Conservation (phyloP, 2,329 filamentous ascomycete species). For the Xylaria sp. region DNA sequence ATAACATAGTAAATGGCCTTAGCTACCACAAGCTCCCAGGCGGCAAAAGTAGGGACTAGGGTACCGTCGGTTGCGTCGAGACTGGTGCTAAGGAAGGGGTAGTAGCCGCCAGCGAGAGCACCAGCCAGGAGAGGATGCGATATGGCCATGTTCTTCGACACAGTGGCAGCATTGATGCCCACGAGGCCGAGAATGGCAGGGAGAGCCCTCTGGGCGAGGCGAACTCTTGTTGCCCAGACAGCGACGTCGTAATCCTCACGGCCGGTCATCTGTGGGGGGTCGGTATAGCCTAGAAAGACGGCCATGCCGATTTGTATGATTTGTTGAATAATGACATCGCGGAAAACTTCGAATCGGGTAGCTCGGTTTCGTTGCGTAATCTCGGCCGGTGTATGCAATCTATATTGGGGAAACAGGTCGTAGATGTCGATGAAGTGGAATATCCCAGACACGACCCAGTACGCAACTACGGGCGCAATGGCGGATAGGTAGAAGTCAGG, state of each 20-base stretch:
- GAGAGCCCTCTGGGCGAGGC: conserved; percentile 81
- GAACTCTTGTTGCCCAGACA: conserved; percentile 86
- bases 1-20: conserved; percentile 82
- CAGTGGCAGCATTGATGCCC: conserved; percentile 78
- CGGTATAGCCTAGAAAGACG: conserved; percentile 73
- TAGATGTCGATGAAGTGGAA: conserved; percentile 90
- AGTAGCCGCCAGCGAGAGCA: conserved; percentile 81
- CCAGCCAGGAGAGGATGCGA: conserved; percentile 80
- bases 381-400: conserved; percentile 94
- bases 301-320: conserved; percentile 84
- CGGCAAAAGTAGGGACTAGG: conserved; percentile 77
- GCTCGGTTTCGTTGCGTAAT: conserved; percentile 89
- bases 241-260: conserved; percentile 88
- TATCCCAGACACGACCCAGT: conserved; percentile 86
- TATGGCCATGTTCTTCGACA: conserved; percentile 79
- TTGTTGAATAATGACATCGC: conserved; percentile 93
- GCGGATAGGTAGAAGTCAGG: conserved; percentile 85
- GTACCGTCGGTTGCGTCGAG: conserved; percentile 63
- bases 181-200: conserved; percentile 76
- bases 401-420: conserved; percentile 90
- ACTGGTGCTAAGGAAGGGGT: conserved; percentile 75
- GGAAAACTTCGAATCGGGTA: conserved; percentile 83
- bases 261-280: conserved; percentile 78
- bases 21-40: conserved; percentile 82
- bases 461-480: conserved; percentile 80